Evolutionary conservation across 768 basidiomycete genomes (phyloP).

Genomic region (Termitomyces bulborhizus): DNA sequence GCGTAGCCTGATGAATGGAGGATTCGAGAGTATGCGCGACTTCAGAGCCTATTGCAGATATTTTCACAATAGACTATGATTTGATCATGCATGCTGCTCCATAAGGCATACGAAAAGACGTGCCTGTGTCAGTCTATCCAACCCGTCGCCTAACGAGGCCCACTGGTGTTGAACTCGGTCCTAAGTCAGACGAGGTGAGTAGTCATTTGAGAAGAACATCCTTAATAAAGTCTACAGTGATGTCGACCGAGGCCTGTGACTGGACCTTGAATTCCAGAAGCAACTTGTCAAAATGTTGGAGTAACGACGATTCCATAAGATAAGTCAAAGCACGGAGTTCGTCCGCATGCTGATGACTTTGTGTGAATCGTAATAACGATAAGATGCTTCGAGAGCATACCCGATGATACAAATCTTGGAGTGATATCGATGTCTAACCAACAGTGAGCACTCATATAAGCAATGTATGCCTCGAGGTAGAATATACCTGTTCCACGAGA

Average conservation of each 20-base stretch:
- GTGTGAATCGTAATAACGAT: background rate
- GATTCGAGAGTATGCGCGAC: constrained; percentile 24
- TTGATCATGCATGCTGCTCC: background rate
- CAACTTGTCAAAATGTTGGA: constrained; percentile 2
- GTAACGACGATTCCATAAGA: background rate
- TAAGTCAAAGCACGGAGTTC: constrained; percentile 1
- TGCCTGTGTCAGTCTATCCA: constrained; percentile 11
- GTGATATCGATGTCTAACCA: background rate
- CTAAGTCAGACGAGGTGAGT: background rate
- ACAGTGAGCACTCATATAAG: background rate
- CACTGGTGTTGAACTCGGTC: constrained; percentile 8
- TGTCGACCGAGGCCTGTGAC: constrained; percentile 8
- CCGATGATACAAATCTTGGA: constrained; percentile 6
- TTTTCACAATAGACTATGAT: constrained; percentile 14
- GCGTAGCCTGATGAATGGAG: constrained; percentile 13
- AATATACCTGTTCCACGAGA: constrained; percentile 6
- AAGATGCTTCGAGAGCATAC: background rate
- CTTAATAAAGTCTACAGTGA: constrained; percentile 6
- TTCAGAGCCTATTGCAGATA: constrained; percentile 16
- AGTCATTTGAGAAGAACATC: background rate
- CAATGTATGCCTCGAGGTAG: background rate
- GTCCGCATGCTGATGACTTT: constrained; percentile 3
- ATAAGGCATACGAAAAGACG: background rate
- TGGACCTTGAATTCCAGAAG: constrained; percentile 3
- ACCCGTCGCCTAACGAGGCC: constrained; percentile 6